Base-by-base conservation (phyloP, 2,329 filamentous ascomycete species). In the Pestalotiopsis sp. region DNA sequence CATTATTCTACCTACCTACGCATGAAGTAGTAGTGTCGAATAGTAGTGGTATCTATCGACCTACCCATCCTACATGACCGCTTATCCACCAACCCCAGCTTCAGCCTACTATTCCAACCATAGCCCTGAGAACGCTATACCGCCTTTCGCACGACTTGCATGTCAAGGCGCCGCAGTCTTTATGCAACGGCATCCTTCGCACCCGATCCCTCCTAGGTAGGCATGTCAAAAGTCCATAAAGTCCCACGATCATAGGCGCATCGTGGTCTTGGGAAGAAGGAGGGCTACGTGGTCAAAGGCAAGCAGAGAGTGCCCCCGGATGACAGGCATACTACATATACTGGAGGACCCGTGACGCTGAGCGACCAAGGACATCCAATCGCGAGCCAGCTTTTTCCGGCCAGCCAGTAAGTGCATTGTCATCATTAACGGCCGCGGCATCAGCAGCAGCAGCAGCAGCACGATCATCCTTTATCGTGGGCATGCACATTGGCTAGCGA, bases 81-180 rank as follows among this genome's bases (percentile, higher is more conserved):
- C 45, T 52, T 52, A 17, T n/a, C 20, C 14, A 27, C 23, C 57
- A 13, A 27, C 20, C 27, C 57, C 57, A 59, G 23, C 57, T 14
- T 59, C 20, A 59, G 11, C 25, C 23, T 13, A 59, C 12, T 13
- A 59, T 27, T 39, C 59, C 59, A 17, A 45, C 45, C 41, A 66
- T 49, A 23, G 64, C 23, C n/a, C 64, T 45, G 25, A 25, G 49
- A 27, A 36, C 52, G 52, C 27, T 38, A 45, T 66, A 39, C 45
- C 20, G 31, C 49, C 36, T n/a, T 57, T 56, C 45, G 64, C 36
- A 31, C 49, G 27, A 66, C 64, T 23, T 57, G 64, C 49, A 58
- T 66, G 23, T 57, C 64, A 20, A 61, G 31, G 20, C 31, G 59
- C 36, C 31, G 36, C 36, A 20, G 25, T 36, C 4, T 11, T 20